phyloP scores from a whole-genome alignment of 2,329 filamentous ascomycete species.

The Colletotrichum horii region DNA sequence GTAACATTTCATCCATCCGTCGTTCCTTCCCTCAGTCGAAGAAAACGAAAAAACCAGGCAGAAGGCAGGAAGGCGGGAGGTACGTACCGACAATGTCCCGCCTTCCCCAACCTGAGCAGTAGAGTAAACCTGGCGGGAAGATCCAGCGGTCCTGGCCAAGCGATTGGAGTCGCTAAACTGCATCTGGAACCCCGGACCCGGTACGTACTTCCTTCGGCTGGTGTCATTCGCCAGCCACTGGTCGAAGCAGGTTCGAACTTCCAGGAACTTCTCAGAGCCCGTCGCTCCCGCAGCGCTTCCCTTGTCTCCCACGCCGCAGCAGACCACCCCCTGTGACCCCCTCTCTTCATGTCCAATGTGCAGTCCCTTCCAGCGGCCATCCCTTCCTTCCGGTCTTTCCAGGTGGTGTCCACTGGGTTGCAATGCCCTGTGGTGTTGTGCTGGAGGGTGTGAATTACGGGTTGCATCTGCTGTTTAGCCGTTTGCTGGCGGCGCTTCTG shows the following conservation, averaged over 20 bases:
- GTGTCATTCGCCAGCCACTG: not conserved
- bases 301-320: not conserved
- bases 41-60: not conserved
- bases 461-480: not conserved
- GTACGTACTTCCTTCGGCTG: not conserved
- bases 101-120: not conserved
- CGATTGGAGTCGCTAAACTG: not conserved
- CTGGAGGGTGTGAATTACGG: not conserved
- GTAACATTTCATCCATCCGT: not conserved
- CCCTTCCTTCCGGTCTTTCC: not conserved
- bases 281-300: constrained; percentile 9
- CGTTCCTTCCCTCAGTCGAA: not conserved
- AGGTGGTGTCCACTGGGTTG: not conserved
- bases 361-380: not conserved
- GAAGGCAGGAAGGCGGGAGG: not conserved
- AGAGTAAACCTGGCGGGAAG: not conserved
- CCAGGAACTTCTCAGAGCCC: not conserved
- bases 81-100: not conserved
- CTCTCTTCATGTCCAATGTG: not conserved
- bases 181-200: not conserved
- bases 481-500: constrained; percentile 13
- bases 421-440: not conserved
- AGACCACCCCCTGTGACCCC: not conserved
- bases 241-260: not conserved
- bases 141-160: not conserved